Conservation (phyloP, 2,329 filamentous ascomycete species). For the Aureobasidium sp. region DNA sequence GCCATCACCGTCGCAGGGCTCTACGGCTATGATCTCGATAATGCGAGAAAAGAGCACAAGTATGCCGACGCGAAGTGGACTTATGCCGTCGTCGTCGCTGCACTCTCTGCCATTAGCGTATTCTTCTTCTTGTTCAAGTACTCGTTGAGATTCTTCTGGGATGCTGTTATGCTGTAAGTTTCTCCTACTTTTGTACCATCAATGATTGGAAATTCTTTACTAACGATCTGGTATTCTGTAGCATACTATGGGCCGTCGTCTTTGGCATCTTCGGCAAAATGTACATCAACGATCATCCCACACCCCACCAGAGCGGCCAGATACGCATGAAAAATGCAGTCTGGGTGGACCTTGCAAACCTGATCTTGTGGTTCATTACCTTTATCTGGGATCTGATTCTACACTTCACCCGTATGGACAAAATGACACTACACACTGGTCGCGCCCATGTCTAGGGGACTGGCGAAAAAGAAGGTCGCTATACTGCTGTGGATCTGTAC, state of each 20-base stretch:
- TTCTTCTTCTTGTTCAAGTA: constrained; percentile 54
- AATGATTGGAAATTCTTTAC: neutral
- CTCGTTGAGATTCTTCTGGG: constrained; percentile 57
- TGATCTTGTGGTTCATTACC: constrained; percentile 68
- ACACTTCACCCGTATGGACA: constrained; percentile 52
- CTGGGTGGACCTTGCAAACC: constrained; percentile 55
- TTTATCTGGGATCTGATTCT: constrained; percentile 49
- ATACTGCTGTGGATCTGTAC: neutral
- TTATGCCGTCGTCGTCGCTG: constrained; percentile 66
- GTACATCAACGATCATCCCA: constrained; percentile 63
- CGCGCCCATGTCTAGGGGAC: neutral
- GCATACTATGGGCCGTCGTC: constrained; percentile 68
- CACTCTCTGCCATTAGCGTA: constrained; percentile 56
- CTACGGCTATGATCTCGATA: constrained; percentile 63
- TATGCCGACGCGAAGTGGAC: constrained; percentile 65
- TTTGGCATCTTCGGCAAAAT: constrained; percentile 80
- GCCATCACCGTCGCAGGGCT: constrained; percentile 71
- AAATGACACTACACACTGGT: constrained; percentile 46
- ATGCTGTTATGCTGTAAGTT: constrained; percentile 56
- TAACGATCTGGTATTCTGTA: constrained; percentile 10
- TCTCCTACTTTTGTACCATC: neutral
- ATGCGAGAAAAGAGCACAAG: constrained; percentile 43
- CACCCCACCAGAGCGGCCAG: constrained; percentile 48
- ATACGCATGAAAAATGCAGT: constrained; percentile 78
- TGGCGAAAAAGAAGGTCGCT: neutral